Evolutionary conservation across 176 grass and related monocot species (phyloP).

Genomic region (Triticum timopheevii): DNA sequence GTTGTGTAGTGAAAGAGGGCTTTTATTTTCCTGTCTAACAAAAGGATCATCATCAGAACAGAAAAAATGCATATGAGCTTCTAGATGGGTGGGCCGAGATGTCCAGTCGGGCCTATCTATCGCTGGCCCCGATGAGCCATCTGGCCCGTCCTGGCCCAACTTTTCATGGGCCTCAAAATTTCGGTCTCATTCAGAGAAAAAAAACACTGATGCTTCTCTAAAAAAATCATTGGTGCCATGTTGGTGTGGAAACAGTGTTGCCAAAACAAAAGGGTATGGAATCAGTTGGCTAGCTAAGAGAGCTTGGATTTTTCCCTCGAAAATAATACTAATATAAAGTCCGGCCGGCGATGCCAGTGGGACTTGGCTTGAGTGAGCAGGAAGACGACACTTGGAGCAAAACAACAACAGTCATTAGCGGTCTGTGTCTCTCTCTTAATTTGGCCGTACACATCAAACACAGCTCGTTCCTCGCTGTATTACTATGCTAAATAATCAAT

Average conservation of each 20-base stretch:
- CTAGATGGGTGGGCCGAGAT: neutral
- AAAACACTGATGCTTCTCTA: too few species aligned
- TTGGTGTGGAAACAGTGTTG: too few species aligned
- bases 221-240: too few species aligned
- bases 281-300: neutral
- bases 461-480: slow-evolving; percentile 32
- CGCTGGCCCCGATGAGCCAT: neutral
- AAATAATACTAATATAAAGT: too few species aligned
- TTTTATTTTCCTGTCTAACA: too few species aligned
- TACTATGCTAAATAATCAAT: neutral
- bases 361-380: neutral
- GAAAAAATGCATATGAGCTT: too few species aligned
- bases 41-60: too few species aligned
- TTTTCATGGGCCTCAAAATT: too few species aligned
- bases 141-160: neutral
- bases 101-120: neutral
- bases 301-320: neutral
- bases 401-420: neutral
- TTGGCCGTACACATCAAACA: neutral
- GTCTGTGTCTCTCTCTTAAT: neutral
- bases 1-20: too few species aligned
- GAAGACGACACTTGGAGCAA: slow-evolving; percentile 34
- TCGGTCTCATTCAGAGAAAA: too few species aligned
- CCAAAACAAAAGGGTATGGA: neutral
- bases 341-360: neutral